Conservation (phyloP, 2,329 filamentous ascomycete genomes). For the Venturia effusa region DNA sequence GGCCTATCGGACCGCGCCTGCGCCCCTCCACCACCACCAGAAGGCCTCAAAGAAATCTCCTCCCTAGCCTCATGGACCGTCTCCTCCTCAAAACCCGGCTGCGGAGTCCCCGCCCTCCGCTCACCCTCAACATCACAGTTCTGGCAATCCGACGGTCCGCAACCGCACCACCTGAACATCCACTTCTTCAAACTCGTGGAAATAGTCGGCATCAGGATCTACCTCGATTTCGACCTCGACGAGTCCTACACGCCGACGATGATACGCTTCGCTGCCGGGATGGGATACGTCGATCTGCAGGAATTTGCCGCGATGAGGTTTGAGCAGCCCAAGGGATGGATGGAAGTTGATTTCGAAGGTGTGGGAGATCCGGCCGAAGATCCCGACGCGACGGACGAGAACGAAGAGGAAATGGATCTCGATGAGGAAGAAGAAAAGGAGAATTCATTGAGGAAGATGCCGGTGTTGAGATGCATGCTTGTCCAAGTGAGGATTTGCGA, state of each 20-base stretch:
- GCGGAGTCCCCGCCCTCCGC: conserved; percentile 64
- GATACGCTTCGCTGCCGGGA: conserved; percentile 80
- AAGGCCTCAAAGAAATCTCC: conserved; percentile 66
- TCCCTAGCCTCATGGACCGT: conserved; percentile 77
- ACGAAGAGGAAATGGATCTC: conserved; percentile 13
- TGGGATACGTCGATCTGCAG: conserved; percentile 81
- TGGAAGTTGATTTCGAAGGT: conserved; percentile 63
- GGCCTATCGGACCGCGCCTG: conserved; percentile 6
- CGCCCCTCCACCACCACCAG: conserved; percentile 25
- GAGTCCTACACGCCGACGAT: conserved; percentile 95
- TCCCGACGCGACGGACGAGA: conserved; percentile 19
- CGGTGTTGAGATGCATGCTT: conserved; percentile 74
- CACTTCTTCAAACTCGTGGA: conserved; percentile 77
- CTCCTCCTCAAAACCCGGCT: conserved; percentile 70
- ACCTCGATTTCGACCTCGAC: conserved; percentile 83
- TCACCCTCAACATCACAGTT: conserved; percentile 62
- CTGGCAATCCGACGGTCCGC: conserved; percentile 81
- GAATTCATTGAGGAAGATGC: conserved; percentile 38
- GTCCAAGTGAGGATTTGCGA: conserved; percentile 85
- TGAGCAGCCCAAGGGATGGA: conserved; percentile 75
- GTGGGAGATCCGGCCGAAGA: conserved; percentile 35
- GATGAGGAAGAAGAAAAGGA: conserved; percentile 16
- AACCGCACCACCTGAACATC: conserved; percentile 72
- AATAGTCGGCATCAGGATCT: conserved; percentile 69
- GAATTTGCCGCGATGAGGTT: conserved; percentile 76